Evolutionary conservation across 2,329 filamentous ascomycete species (phyloP), one percentile per base, ranked within the genome.

Genomic region (Monilinia laxa): DNA sequence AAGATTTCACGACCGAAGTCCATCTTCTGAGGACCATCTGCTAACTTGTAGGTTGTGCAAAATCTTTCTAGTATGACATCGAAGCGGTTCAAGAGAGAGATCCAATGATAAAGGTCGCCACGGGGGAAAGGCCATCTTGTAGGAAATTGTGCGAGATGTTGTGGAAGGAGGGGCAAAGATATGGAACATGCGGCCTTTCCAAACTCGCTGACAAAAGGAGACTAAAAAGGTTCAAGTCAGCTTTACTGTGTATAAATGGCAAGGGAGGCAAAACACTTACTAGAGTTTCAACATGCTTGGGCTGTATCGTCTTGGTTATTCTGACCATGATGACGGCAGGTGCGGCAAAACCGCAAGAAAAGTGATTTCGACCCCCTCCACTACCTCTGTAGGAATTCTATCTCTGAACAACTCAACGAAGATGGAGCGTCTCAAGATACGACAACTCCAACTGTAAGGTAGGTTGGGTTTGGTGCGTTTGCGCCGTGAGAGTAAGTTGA

Each of bases 31-130:
- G 93, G 92, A 0, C 92, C 92, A 67, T 90, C 85, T 69, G 87
- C 86, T 66, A 99, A 82, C 69, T 87, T 87, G 80, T 99, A 99
- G 71, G 87, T 88, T 66, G 86, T 83, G 78, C 89, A 92, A 77
- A 96, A 93, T 51, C 87, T 82, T 73, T 96, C 92, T 52, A 99
- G 81, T 70, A 98, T 88, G 75, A 86, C 87, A 79, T 99, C 95
- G 78, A 99, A 98, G 67, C 93, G 89, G 78, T 99, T 96, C 68
- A 99, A 81, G 31, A 97, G 85, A 38, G 91, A 89, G 72, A 99
- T 97, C 96, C 96, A 99, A 82, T 99, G 94, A 77, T 98, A 98
- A 40, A 98, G 82, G 77, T 99, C 95, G 68, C 95, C 96, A 77
- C 94, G 87, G 51, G 94, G 94, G 75, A 98, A 96, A 2, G 93